Base-by-base conservation (phyloP, 148 eudicot genomes). In the Amaranthus cruentus region DNA sequence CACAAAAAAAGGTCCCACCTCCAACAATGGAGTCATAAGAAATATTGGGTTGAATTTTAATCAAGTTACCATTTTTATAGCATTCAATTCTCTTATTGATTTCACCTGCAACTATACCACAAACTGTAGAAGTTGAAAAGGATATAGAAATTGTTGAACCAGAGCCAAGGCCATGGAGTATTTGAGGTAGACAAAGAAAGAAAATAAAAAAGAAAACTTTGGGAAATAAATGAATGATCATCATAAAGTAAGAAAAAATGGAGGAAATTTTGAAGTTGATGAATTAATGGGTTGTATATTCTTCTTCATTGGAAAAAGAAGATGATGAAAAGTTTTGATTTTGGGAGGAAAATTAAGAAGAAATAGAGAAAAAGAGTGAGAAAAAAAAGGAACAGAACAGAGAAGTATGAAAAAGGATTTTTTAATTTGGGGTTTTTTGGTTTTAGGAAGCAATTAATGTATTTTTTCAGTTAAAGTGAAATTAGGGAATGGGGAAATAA, bases 11-110 rank as follows among this genome's bases (percentile, higher is more conserved):
- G 74, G 74, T 81, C 56, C 67, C 78, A 53, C 97, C 97, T 55
- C 93, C 98, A 69, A 92, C 72, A 75, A 94, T 78, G 65, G 79
- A 78, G 68, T 85, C 85, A 76, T 82, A 95, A 57, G 97, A 88
- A 64, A 76, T 67, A n/a, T 79, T 72, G 10, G 91, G 90, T 4
- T 64, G 77, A 56, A 87, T 44, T 12, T 47, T 9, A 13, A 73
- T 46, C 11, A 71, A 55, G 6, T 7, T 47, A 9, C 72, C 77
- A 46, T 71, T 15, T 42, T 66, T 72, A 70, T 61, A 84, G 80
- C 98, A 95, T 66, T 86, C 81, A 4, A 95, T 85, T 21, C 80
- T 81, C 50, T 83, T 89, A 18, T 54, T 77, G 8, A 78, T 55
- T 28, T 82, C 79, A 6, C 80, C 79, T 13, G 97, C 84, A n/a